Percentiles rank a stretch among this genome's conserved stretches.
These are phyloP conservation scores for Paramecium biaurelia DNA, from an alignment of 73 alveolate species.

Conservation along the genomic window DNA sequence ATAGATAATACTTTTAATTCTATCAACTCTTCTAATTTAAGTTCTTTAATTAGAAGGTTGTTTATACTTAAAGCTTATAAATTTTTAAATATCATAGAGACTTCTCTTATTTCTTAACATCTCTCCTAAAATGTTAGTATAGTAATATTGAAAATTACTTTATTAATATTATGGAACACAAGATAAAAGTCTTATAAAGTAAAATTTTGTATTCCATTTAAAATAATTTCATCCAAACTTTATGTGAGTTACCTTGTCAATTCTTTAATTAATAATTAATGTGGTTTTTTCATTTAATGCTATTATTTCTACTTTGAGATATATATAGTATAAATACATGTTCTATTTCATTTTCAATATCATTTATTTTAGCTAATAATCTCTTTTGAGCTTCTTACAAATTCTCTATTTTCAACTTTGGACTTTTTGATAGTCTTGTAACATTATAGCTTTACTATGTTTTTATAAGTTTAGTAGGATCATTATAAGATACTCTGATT, in stretches of 20 bases:
- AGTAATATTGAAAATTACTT: not conserved
- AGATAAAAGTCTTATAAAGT: not conserved
- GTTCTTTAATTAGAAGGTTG: not conserved
- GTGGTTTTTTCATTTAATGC: not conserved
- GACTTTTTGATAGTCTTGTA: not conserved
- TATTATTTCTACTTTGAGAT: not conserved
- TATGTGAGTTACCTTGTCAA: not conserved
- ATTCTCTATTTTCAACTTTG: not conserved
- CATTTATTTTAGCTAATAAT: not conserved
- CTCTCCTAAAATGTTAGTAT: not conserved
- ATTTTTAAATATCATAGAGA: not conserved
- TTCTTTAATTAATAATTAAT: not conserved
- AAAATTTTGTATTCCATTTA: not conserved
- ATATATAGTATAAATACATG: not conserved
- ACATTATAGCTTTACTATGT: not conserved
- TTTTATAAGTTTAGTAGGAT: not conserved
- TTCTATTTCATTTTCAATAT: not conserved
- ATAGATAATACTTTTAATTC: constrained; percentile 1
- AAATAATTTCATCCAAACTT: not conserved
- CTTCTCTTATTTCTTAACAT: not conserved
- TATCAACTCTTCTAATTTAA: not conserved
- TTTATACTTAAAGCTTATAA: not conserved
- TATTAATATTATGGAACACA: not conserved
- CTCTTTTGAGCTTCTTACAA: constrained; percentile 6
- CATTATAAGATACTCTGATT: not conserved